Evolutionary conservation across 306 rosid genomes (phyloP), one percentile per base, ranked within the genome.

Genomic region (Comarum palustre): DNA sequence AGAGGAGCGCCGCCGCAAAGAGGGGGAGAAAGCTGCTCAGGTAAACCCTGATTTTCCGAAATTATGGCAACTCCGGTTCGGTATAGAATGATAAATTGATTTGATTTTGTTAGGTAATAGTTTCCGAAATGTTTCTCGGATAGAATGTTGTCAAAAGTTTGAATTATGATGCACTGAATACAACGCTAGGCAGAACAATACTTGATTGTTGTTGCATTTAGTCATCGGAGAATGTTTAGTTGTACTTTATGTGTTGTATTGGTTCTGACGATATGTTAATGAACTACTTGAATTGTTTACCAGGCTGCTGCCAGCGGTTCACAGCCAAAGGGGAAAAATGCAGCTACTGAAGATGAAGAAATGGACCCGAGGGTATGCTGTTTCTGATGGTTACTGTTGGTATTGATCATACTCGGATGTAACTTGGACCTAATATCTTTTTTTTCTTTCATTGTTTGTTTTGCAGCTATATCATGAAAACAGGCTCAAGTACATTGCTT

Each of bases 281-380:
- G 59, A 38, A 64, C 20, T 54, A 8, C 67, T 47, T 19, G 32
- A 7, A 73, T 38, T 9, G n/a, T 73, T 66, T 72, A 43, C 7
- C 80, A 90, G 96, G 96, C 90, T 42, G 89, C 91, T 68, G 83
- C 79, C 22, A 11, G 68, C 27, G 72, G 76, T 72, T 69, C 88
- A 13, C 88, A 87, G 66, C 80, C 66, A 52, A 90, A 81, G 48
- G 48, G 16, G 86, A 92, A 82, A 68, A 57, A 82, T 67, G 87
- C 74, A 24, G 60, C 84, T 15, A 81, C 71, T 71, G 96, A 92
- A 52, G 98, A 89, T 25, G 97, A 93, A 19, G 92, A 91, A 66
- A 91, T 94, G 90, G 96, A 92, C 81, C 98, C 96, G 19, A 92
- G 96, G 74, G 96, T 92, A 83, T 25, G n/a, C 39, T 71, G 16